phyloP scores from a whole-genome alignment of 352 stramenopile species.

The Phytophthora rubi region DNA sequence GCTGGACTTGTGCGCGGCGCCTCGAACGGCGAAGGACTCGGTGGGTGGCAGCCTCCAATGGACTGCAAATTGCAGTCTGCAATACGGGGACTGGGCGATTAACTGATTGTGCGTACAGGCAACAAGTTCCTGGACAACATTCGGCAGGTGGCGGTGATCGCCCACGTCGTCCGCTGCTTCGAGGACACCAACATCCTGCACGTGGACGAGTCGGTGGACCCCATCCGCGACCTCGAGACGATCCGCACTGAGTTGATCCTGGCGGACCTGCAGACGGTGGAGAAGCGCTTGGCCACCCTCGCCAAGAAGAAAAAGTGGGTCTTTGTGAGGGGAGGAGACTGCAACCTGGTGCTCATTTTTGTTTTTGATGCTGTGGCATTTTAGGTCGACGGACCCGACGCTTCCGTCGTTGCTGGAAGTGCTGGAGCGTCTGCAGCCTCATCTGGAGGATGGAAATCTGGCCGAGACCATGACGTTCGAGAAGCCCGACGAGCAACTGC shows the following conservation, averaged over 20 bases:
- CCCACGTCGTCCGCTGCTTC: slow-evolving; percentile 97
- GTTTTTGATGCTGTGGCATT: slow-evolving; percentile 7
- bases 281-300: slow-evolving; percentile 68
- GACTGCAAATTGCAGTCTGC: neutral
- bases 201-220: slow-evolving; percentile 96
- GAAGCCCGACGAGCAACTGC: slow-evolving; percentile 85
- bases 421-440: slow-evolving; percentile 60
- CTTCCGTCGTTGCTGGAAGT: slow-evolving; percentile 61
- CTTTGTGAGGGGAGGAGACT: neutral
- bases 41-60: slow-evolving; percentile 21
- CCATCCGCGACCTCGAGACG: slow-evolving; percentile 97
- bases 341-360: slow-evolving; percentile 1
- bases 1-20: slow-evolving; percentile 84
- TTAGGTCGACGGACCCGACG: slow-evolving; percentile 62
- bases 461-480: slow-evolving; percentile 62
- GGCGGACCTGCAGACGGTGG: slow-evolving; percentile 83
- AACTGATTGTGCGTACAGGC: slow-evolving; percentile 21
- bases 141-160: slow-evolving; percentile 82
- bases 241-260: slow-evolving; percentile 98
- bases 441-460: slow-evolving; percentile 89
- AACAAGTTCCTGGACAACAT: slow-evolving; percentile 92
- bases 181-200: slow-evolving; percentile 98
- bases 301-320: slow-evolving; percentile 82
- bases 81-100: neutral
- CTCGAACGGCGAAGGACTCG: slow-evolving; percentile 81